Base-by-base conservation (phyloP, 2,329 filamentous ascomycete species). In the Pseudogymnoascus sp. region DNA sequence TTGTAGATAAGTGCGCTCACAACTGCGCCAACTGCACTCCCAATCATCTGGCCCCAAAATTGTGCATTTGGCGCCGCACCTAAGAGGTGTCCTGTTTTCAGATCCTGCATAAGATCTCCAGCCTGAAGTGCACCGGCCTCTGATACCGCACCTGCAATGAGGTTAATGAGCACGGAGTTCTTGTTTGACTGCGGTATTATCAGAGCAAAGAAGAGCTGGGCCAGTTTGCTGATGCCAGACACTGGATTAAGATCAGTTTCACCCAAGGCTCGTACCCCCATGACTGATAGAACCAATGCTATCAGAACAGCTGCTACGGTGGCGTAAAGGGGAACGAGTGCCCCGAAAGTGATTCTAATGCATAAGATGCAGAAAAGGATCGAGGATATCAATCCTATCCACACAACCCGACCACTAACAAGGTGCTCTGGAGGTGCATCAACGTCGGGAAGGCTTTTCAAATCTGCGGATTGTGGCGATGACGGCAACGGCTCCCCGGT, bases 211-310 rank as follows among this genome's bases (percentile, higher is more conserved):
- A 97, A 88, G 2, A 99, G 84, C 74, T 99, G 94, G 0, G 94
- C 96, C 2, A 99, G 82, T 77, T 99, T 99, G 72, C 89, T 93
- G 74, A 97, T 99, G 35, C 94, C 94, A 1, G 90, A 96, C 2
- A 97, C 94, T 0, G 94, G 94, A 71, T 97, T 97, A 8, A 99
- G 80, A 70, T 99, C 94, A 4, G 94, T 97, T 78, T 97, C 85
- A 8, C 86, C 86, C 0, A 88, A 74, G 0, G 86, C 86, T 33
- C 86, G 76, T 9, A 88, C 86, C 3, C 86, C 86, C 85, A 88
- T 88, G 61, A 94, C 87, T 62, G 88, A 90, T 15, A 94, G 81
- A 1, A 92, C 68, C 25, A 99, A 83, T 0, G 94, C 91, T 73
- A 97, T 87, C 29, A 95, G 73, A 5, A 96, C 93, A 2, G 95